Evolutionary conservation across 1,139 yeast species (phyloP), one percentile per base, ranked within the genome.

Genomic region (Blastobotrys apis): DNA sequence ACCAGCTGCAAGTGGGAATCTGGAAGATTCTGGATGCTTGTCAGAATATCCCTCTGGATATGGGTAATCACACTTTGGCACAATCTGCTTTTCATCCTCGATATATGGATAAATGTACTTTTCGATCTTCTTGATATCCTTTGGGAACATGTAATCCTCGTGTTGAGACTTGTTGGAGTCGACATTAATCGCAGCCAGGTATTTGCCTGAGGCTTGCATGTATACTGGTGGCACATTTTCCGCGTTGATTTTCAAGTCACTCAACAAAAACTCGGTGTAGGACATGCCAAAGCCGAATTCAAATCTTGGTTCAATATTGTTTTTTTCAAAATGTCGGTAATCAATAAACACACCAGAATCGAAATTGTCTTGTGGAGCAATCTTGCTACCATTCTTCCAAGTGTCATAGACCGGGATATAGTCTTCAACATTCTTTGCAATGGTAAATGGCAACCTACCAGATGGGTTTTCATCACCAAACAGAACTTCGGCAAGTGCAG

Each of bases 251-350:
- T 34, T 13, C 30, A 34, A 34, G 20, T 34, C 37, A 6, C 29
- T 34, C 30, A 34, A 5, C 4, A 17, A 5, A 26, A 26, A 36
- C 13, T 23, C 25, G 10, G 83, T 68, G 57, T 76, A 79, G 2
- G 81, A 76, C 47, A 79, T 64, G 4, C 85, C 84, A 62, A 59
- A 77, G 0, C 84, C 84, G 63, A 80, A 80, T 50, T 77, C 82
- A 59, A 63, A 80, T 39, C 82, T 63, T 19, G 84, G 82, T 51
- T 70, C 70, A 36, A 78, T 74, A 49, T 74, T 71, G 52, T 74
- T 70, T 56, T 77, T 73, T 53, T 78, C 84, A 58, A 77, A 78
- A 54, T 71, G 76, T 37, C 59, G 47, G 59, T 79, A 78, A 57
- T 77, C 84, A 45, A 78, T 60, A 41, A 49, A 52, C 36, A 60